Evolutionary conservation across 148 eudicot genomes (phyloP).

Genomic region (Diospyros kaki): DNA sequence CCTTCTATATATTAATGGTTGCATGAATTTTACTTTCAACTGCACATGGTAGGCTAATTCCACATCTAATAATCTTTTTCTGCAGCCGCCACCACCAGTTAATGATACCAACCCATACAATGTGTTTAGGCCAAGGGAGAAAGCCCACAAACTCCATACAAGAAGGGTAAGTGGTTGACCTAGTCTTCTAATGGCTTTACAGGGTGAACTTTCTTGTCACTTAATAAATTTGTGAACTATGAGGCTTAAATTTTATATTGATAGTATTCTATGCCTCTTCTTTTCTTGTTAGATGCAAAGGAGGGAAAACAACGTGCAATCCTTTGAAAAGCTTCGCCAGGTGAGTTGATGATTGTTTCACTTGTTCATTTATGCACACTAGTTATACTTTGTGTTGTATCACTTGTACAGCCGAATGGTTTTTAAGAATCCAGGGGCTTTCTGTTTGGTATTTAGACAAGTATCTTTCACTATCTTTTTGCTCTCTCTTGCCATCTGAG

Average conservation of each 20-base stretch:
- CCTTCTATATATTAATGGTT: not conserved
- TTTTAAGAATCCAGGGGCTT: no score
- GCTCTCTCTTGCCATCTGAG: no score
- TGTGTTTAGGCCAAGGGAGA: constrained; percentile 97
- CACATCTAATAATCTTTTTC: constrained; percentile 7
- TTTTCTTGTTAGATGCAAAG: constrained; percentile 69
- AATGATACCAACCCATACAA: constrained; percentile 98
- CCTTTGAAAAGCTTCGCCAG: constrained; percentile 98
- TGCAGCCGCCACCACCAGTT: constrained; percentile 97
- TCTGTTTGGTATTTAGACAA: no score
- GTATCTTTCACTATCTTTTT: no score
- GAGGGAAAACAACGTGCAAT: constrained; percentile 98
- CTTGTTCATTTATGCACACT: no score
- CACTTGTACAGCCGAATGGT: no score
- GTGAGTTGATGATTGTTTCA: constrained; percentile 25
- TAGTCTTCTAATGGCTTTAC: constrained; percentile 2
- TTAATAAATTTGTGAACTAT: not conserved
- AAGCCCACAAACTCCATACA: constrained; percentile 92
- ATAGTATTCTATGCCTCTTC: constrained; percentile 1
- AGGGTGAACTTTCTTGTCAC: not conserved
- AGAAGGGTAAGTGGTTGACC: constrained; percentile 62
- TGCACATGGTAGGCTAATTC: constrained; percentile 10
- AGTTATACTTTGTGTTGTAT: no score
- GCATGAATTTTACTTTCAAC: not conserved
- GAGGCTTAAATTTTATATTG: not conserved